Evolutionary conservation across 805 yeast species (phyloP), one percentile per base, ranked within the genome.

Genomic region (Sugiyamaella boreocaroliniensis): DNA sequence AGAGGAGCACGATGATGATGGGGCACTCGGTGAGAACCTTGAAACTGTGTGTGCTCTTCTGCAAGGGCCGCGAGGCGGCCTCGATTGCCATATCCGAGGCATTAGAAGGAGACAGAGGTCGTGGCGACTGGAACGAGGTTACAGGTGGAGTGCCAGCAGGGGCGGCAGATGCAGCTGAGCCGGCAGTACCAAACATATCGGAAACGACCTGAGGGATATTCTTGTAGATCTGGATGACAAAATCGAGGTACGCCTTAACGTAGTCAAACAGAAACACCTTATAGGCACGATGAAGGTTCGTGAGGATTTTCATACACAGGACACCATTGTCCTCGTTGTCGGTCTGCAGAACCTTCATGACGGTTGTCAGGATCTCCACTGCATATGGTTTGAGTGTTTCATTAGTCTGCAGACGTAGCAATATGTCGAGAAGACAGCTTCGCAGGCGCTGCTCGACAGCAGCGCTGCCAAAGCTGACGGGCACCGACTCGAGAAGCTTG

Each of bases 251-350:
- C 1, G 84, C 82, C 56, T 79, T 83, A 2, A 92, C 96, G 59
- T 83, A 82, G 15, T 81, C 89, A 15, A 77, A 73, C 49, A 90
- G 71, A 20, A 75, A 72, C 12, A 76, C 64, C 70, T 88, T 92
- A 71, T 86, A 92, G 1, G 90, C 80, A 66, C 93, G 86, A 71
- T 90, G 96, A 47, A 92, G 71, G 29, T 85, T 79, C 15, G 97
- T 88, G 48, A 90, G 76, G 51, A 89, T 83, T 65, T 88, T 89
- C 85, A 93, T 82, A 67, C 95, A 85, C 49, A 89, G 74, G 0
- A 89, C 88, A 48, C 98, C 98, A 66, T 93, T 93, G 56, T 90
- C 97, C 68, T 95, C 99, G 66, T 93, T 93, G 64, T 95, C 99
- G 14, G 71, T 74, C 16, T 78, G 80, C 54, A 92, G 72, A 12